Evolutionary conservation across 2,329 filamentous ascomycete species (phyloP), one percentile per base, ranked within the genome.

Genomic region (Xylaria sp.): DNA sequence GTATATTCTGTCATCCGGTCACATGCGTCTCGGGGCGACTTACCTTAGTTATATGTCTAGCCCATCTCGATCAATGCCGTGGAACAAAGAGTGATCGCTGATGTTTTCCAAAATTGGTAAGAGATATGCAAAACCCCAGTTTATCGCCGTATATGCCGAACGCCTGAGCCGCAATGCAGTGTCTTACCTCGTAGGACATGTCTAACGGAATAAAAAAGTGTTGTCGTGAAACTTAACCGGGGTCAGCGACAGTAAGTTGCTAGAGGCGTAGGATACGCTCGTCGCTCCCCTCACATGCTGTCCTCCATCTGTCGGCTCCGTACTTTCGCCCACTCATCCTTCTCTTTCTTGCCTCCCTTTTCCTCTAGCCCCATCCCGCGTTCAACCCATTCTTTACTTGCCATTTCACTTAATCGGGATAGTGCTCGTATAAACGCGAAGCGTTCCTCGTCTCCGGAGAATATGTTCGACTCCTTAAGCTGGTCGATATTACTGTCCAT

Each of bases 381-480:
- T 81, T 98, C 95, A 3, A 98, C 92, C 96, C 96, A 99, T 79
- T 97, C 92, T 79, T 90, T 89, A 79, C 93, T 96, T 23, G 94
- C 93, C 96, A 99, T 99, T 81, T 98, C 94, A 63, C 86, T 91
- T 69, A 99, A 82, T 65, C 96, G 85, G 63, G 91, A 94, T 74
- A 98, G 80, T 1, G 96, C 96, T 63, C 96, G 85, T 28, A 94
- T 94, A 83, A 99, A 99, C 0, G 96, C 96, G 83, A 99, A 99
- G 0, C 93, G 88, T 81, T 99, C 96, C 83, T 99, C 96, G 67
- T 97, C 96, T 48, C 96, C 96, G 1, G 91, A 92, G 80, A 99
- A 99, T 46, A 98, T 88, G 72, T 88, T 93, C 49, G 91, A 93
- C 73, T 90, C 90, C 83, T 97, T 97, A 75, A 99, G 84, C 80